Base-by-base conservation (phyloP, 148 eudicot genomes). In the Euryodendron excelsum region DNA sequence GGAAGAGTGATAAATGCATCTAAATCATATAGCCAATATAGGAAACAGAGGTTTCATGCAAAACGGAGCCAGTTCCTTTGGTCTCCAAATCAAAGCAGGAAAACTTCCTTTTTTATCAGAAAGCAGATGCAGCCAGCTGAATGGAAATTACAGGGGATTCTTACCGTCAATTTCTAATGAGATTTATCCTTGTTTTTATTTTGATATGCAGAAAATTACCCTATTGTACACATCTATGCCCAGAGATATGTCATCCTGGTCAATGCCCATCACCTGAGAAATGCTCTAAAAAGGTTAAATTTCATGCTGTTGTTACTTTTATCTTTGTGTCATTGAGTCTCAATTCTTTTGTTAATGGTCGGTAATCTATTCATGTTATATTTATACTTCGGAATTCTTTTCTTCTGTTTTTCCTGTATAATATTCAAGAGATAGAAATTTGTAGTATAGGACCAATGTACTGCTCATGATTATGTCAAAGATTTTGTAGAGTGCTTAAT, bases 241-340 rank as follows among this genome's bases (percentile, higher is more conserved):
- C 99, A 17, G 92, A 93, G 84, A 90, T 67, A 55, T 96, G 98
- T 82, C 99, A 96, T 89, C 91, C 93, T 52, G 94, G 97, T 59
- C 84, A 82, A 58, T 96, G 98, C 77, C 95, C 99, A 75, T 80
- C 87, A 77, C 98, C 98, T 6, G 93, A 96, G 62, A 91, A 93
- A 76, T 96, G 99, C 92, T 85, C 88, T 78, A 93, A 96, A 88
- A 96, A 96, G 99, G 99, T 96, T 27, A 61, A n/a, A 27, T 69
- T 45, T 47, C 25, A 15, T 25, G 36, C 25, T 39, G 60, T 20
- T 21, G 20, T n/a, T 55, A 4, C n/a, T 4, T 15, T 55, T 18
- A 18, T 55, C 25, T 18, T 20, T 18, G 60, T 20, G 60, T 4
- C 60, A 55, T 55, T 55, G 3, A 21, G 10, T 55, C 60, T 27